phyloP scores from a whole-genome alignment of 2,329 filamentous ascomycete species.

The Pseudogymnoascus sp. region DNA sequence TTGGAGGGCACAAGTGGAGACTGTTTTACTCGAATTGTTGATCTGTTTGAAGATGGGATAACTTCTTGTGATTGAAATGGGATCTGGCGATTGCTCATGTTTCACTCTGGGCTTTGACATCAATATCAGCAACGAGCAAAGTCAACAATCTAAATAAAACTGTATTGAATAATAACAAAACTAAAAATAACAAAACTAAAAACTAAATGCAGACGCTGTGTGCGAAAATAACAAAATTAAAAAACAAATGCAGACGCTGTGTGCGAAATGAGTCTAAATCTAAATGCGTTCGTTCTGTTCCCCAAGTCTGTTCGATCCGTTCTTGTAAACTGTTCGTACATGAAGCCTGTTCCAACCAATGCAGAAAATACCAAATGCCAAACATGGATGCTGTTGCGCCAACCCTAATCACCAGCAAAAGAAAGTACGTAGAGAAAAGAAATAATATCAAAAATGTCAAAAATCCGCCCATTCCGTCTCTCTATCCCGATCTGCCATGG shows the following conservation, averaged over 20 bases:
- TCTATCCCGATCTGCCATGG: background rate
- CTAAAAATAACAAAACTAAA: background rate
- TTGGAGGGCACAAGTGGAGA: background rate
- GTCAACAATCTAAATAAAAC: background rate
- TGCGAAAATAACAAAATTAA: background rate
- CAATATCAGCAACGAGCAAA: background rate
- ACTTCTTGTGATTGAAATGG: background rate
- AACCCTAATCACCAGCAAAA: background rate
- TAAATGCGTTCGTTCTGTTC: background rate
- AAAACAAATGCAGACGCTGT: background rate
- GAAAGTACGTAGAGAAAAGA: background rate
- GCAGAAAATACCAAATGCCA: background rate
- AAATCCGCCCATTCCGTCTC: background rate
- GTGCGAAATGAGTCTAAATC: background rate
- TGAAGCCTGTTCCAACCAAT: background rate
- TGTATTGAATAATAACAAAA: background rate
- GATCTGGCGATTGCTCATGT: background rate
- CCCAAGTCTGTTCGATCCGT: background rate
- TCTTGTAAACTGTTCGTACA: background rate
- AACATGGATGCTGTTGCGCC: background rate
- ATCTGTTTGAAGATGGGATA: background rate
- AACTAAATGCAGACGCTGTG: background rate
- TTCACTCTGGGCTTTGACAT: background rate
- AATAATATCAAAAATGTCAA: background rate
- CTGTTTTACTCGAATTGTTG: background rate